phyloP scores from a whole-genome alignment of 78 protist species.

The Bodo saltans region DNA sequence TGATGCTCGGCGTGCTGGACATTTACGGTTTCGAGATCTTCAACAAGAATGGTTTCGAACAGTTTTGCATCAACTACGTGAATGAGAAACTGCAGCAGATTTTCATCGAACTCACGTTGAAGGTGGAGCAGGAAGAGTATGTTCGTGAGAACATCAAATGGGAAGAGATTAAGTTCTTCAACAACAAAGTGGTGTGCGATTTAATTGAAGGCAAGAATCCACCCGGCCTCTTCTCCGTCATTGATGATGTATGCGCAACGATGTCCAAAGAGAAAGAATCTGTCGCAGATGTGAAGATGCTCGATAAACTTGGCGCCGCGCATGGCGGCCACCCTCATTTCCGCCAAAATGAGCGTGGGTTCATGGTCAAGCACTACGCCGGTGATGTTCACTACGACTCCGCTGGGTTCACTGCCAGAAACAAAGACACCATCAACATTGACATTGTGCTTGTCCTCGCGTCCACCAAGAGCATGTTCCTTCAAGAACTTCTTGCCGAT shows the following conservation, averaged over 20 bases:
- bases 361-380: conserved; percentile 80
- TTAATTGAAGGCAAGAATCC: conserved; percentile 58
- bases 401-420: conserved; percentile 76
- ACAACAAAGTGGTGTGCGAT: conserved; percentile 73
- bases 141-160: conserved; percentile 72
- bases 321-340: neutral
- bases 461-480: conserved; percentile 35
- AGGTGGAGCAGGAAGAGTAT: conserved; percentile 87
- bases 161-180: conserved; percentile 74
- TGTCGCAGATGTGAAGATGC: conserved; percentile 37
- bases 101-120: conserved; percentile 82
- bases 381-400: conserved; percentile 77
- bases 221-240: conserved; percentile 34
- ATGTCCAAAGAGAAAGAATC: conserved; percentile 13
- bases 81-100: conserved; percentile 92
- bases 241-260: conserved; percentile 43
- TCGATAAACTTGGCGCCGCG: neutral
- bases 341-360: neutral
- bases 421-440: conserved; percentile 67
- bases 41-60: conserved; percentile 87
- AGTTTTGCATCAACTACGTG: conserved; percentile 91
- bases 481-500: conserved; percentile 39
- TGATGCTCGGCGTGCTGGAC: conserved; percentile 80
- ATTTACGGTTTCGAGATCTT: conserved; percentile 93
- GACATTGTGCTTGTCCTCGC: conserved; percentile 41